Conservation (phyloP, 345 rosid species). For the Euphorbia pulcherrima region DNA sequence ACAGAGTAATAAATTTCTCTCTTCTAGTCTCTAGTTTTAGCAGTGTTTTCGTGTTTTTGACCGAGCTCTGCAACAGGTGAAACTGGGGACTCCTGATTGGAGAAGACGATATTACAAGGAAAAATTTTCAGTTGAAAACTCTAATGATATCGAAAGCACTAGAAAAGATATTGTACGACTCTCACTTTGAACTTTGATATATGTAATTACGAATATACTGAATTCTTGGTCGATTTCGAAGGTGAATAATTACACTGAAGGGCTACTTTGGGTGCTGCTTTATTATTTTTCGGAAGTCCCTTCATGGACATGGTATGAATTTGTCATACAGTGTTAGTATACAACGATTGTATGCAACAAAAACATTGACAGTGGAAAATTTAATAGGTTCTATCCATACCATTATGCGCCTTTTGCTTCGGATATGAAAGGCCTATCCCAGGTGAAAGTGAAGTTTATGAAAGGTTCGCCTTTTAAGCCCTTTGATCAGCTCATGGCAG, state of each 20-base stretch:
- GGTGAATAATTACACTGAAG: slow-evolving; percentile 83
- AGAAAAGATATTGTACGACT: slow-evolving; percentile 69
- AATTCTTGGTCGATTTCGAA: slow-evolving; percentile 15
- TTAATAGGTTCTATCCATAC: slow-evolving; percentile 82
- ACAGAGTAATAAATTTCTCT: slow-evolving; percentile 14
- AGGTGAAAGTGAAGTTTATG: slow-evolving; percentile 62
- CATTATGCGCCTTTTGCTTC: slow-evolving; percentile 99
- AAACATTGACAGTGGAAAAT: background rate
- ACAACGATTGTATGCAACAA: background rate
- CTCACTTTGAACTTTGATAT: background rate
- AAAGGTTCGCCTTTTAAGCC: slow-evolving; percentile 82
- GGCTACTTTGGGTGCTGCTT: slow-evolving; percentile 76
- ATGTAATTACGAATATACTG: background rate
- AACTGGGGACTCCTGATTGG: slow-evolving; percentile 82
- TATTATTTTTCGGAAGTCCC: slow-evolving; percentile 24
- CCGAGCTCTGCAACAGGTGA: slow-evolving; percentile 43
- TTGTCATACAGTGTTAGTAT: background rate
- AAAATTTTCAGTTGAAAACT: slow-evolving; percentile 59
- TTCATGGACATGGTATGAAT: slow-evolving; percentile 30
- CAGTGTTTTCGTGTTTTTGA: background rate
- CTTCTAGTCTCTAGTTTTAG: background rate
- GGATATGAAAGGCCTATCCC: slow-evolving; percentile 72
- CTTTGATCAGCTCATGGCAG: slow-evolving; percentile 87
- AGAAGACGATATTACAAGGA: slow-evolving; percentile 88
- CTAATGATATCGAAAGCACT: slow-evolving; percentile 60